Conservation (phyloP, 768 basidiomycete species). For the Leucocoprinus sp. region DNA sequence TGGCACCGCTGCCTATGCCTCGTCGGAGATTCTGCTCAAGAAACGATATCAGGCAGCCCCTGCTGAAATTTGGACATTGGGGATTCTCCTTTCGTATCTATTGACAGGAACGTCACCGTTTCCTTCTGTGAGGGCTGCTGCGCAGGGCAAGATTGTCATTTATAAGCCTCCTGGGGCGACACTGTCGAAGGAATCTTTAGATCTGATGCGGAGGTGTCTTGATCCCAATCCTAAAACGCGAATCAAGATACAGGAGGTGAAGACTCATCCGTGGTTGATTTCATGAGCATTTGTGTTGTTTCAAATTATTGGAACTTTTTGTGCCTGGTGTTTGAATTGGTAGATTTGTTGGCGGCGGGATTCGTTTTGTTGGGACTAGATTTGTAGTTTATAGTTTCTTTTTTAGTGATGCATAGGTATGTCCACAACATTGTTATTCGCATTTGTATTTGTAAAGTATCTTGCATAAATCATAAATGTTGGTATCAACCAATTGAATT, state of each 20-base stretch:
- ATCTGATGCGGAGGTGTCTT: slow-evolving; percentile 70
- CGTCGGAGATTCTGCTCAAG: slow-evolving; percentile 87
- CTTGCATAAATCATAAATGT: background rate
- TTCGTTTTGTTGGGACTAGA: background rate
- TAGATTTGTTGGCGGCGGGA: background rate
- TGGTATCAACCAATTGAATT: background rate
- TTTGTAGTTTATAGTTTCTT: background rate
- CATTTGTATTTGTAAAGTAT: background rate
- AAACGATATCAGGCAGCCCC: slow-evolving; percentile 87
- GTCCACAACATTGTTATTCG: background rate
- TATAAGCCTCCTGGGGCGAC: slow-evolving; percentile 29
- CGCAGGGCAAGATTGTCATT: slow-evolving; percentile 54
- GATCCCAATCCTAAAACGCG: slow-evolving; percentile 76
- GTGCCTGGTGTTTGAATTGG: background rate
- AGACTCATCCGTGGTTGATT: slow-evolving; percentile 74
- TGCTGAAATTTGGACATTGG: slow-evolving; percentile 94
- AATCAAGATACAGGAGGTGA: slow-evolving; percentile 75
- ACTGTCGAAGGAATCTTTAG: slow-evolving; percentile 42
- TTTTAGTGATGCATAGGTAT: background rate
- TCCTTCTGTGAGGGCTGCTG: slow-evolving; percentile 76
- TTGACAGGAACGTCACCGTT: slow-evolving; percentile 92
- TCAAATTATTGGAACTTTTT: background rate
- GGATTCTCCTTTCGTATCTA: slow-evolving; percentile 90
- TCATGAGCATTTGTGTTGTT: background rate
- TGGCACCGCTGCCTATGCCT: slow-evolving; percentile 93